phyloP scores from a whole-genome alignment of 306 rosid species.

The Lathyrus oleraceus region DNA sequence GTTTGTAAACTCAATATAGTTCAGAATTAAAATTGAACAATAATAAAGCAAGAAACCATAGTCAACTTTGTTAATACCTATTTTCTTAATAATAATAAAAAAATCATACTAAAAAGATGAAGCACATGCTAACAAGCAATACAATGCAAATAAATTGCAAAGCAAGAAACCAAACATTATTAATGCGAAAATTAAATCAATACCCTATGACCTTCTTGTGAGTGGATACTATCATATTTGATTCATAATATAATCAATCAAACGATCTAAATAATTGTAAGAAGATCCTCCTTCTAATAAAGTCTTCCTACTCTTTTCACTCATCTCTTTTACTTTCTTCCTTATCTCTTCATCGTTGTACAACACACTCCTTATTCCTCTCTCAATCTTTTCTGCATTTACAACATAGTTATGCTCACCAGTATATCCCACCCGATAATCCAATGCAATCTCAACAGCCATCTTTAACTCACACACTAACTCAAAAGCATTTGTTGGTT shows the following conservation, averaged over 20 bases:
- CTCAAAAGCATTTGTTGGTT: slow-evolving; percentile 49
- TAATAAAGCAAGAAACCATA: too few relatives aligned
- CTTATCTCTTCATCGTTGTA: slow-evolving; percentile 33
- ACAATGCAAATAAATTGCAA: too few relatives aligned
- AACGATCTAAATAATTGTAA: slow-evolving; percentile 25
- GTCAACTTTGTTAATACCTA: too few relatives aligned
- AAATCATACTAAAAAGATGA: too few relatives aligned
- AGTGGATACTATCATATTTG: not conserved
- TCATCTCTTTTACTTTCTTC: slow-evolving; percentile 32
- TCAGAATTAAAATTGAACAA: too few relatives aligned
- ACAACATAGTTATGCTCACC: not conserved
- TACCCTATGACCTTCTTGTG: not conserved
- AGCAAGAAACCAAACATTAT: too few relatives aligned
- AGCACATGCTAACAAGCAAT: too few relatives aligned
- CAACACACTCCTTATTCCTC: slow-evolving; percentile 44
- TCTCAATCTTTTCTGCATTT: slow-evolving; percentile 32
- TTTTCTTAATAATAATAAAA: too few relatives aligned
- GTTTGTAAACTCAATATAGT: too few relatives aligned
- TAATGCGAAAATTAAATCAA: too few relatives aligned
- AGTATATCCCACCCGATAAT: not conserved
- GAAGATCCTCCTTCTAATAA: slow-evolving; percentile 42
- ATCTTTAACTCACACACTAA: slow-evolving; percentile 42
- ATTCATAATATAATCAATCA: slow-evolving; percentile 18
- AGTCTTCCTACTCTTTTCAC: slow-evolving; percentile 38
- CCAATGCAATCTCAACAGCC: slow-evolving; percentile 36